Evolutionary conservation across 2,329 filamentous ascomycete species (phyloP), one percentile per base, ranked within the genome.

Genomic region (Ophiostoma himal-ulmi): DNA sequence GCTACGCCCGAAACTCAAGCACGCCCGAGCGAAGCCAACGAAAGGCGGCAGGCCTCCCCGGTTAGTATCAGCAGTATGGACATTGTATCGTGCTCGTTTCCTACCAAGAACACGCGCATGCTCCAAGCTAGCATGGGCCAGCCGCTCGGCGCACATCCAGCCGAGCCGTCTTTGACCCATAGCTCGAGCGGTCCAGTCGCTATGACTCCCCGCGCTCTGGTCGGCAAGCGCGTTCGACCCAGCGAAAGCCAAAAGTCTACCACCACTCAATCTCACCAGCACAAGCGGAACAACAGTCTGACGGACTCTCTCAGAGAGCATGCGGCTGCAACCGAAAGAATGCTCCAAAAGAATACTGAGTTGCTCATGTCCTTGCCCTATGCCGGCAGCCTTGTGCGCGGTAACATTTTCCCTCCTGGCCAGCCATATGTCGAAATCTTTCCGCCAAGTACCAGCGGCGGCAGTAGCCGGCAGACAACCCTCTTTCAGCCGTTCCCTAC

Each of bases 251-350:
- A 70, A 34, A 64, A 68, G 26, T 80, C 81, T 14, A 78, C 82
- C 57, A 79, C 80, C 4, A 79, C 80, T 5, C 64, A 67, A 10
- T 39, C 22, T 17, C 71, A 69, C 11, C 84, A 86, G 2, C 93
- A 97, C 79, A 94, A 93, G 78, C 89, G 93, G 30, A 96, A 92
- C 76, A 93, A 90, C 68, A 97, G 94, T 77, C 90, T 95, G 75
- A 92, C 91, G 0, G 92, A 97, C 79, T 94, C 94, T 0, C 79
- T 94, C 68, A 84, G 93, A 74, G 91, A 95, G 79, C 89, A 81
- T 80, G 86, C 78, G 30, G 78, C 79, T 6, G 71, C 78, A 14
- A 78, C 81, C 3, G 85, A 86, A 65, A 85, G 82, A 71, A 77
- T 83, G 4, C 77, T 83, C 1, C 82, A 83, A 73, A 86, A 85